These are phyloP conservation scores for Dioszegia hungarica DNA, from an alignment of 768 basidiomycete species.

Conservation along the genomic window DNA sequence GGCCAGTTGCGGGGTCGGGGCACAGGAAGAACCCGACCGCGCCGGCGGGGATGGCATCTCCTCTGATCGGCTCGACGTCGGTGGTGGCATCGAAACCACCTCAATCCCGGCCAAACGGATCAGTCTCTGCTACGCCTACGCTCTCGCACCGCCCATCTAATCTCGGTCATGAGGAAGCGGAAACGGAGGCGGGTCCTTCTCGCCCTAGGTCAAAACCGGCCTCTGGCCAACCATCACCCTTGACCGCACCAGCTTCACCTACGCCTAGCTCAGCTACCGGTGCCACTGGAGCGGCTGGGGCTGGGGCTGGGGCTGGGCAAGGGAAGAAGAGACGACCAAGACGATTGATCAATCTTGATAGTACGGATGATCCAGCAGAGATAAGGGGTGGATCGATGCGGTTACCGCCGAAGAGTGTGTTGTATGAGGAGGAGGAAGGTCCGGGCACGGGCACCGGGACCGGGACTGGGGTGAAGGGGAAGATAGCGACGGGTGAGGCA, in stretches of 20 bases:
- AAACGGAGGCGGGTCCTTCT: too few species aligned
- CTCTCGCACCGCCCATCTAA: too few species aligned
- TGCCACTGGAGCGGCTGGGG: neutral
- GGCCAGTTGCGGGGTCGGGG: neutral
- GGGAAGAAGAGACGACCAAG: slow-evolving; percentile 26
- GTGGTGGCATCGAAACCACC: too few species aligned
- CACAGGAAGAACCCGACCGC: neutral
- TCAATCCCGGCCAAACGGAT: too few species aligned
- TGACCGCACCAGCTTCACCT: neutral
- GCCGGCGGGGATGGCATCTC: neutral
- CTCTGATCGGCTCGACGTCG: neutral
- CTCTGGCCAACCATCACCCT: too few species aligned
- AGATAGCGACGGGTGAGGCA: too few species aligned
- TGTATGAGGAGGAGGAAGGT: neutral
- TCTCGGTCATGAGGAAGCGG: too few species aligned
- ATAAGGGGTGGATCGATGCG: slow-evolving; percentile 10
- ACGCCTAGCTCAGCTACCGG: neutral
- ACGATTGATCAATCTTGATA: slow-evolving; percentile 35
- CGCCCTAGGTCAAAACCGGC: too few species aligned
- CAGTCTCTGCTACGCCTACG: too few species aligned
- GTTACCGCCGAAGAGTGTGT: slow-evolving; percentile 1
- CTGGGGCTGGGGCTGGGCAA: slow-evolving; percentile 8
- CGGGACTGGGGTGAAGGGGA: too few species aligned
- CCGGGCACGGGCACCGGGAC: neutral
- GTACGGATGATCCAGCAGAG: neutral